These are phyloP conservation scores for Rhodotorula sp. DNA, from an alignment of 1,284 basidiomycete species.

Conservation along the genomic window DNA sequence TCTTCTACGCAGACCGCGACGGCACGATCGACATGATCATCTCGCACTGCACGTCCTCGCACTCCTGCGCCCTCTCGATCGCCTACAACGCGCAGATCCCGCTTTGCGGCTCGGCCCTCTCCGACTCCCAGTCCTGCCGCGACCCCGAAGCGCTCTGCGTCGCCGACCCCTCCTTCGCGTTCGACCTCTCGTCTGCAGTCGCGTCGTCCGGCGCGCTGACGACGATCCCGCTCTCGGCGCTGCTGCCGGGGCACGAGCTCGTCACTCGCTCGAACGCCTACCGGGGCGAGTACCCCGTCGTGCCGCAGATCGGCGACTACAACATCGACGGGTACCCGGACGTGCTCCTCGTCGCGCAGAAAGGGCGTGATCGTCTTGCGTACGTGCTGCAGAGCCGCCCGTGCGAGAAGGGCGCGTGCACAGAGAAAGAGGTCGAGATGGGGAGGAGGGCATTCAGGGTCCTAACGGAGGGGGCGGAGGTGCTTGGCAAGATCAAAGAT, in stretches of 20 bases:
- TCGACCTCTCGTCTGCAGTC: slow-evolving; percentile 71
- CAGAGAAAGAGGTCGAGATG: slow-evolving; percentile 32
- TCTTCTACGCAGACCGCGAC: slow-evolving; percentile 70
- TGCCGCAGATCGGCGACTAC: slow-evolving; percentile 82
- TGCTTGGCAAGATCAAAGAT: slow-evolving; percentile 70
- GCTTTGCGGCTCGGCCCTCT: slow-evolving; percentile 60
- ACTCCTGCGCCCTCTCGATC: slow-evolving; percentile 83
- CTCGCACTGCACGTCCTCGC: slow-evolving; percentile 71
- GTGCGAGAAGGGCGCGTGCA: slow-evolving; percentile 58
- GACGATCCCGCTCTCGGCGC: slow-evolving; percentile 65
- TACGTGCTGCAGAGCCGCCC: slow-evolving; percentile 71
- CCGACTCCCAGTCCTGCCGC: slow-evolving; percentile 60
- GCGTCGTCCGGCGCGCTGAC: slow-evolving; percentile 62
- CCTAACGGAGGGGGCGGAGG: slow-evolving; percentile 64
- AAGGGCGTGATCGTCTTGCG: slow-evolving; percentile 49
- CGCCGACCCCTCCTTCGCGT: slow-evolving; percentile 76
- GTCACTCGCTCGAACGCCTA: slow-evolving; percentile 64
- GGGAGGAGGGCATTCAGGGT: slow-evolving; percentile 66
- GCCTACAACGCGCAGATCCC: slow-evolving; percentile 91
- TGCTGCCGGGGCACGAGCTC: slow-evolving; percentile 60
- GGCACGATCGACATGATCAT: slow-evolving; percentile 96
- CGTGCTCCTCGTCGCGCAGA: slow-evolving; percentile 64
- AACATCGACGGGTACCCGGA: slow-evolving; percentile 97
- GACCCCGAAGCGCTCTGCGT: slow-evolving; percentile 77
- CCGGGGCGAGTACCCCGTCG: slow-evolving; percentile 67